These are phyloP conservation scores for Aspergillus affinis DNA, from an alignment of 495 filamentous ascomycete species.

Conservation along the genomic window DNA sequence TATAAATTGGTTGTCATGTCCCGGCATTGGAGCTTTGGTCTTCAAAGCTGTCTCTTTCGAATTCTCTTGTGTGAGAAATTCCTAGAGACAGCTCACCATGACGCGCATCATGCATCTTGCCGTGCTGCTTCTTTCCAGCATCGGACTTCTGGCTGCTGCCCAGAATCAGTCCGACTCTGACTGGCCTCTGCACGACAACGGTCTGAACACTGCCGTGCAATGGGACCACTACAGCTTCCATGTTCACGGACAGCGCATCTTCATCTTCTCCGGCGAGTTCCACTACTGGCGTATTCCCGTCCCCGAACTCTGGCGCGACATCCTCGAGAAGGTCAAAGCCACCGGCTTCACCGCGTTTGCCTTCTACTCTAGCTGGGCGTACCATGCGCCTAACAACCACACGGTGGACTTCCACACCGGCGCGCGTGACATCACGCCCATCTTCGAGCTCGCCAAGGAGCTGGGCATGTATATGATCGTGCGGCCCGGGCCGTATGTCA, in stretches of 20 bases:
- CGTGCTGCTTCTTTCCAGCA: constrained; percentile 18
- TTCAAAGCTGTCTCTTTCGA: not conserved
- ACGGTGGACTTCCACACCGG: constrained; percentile 57
- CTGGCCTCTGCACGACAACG: constrained; percentile 53
- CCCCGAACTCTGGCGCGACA: constrained; percentile 58
- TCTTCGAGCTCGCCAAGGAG: constrained; percentile 57
- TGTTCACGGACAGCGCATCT: constrained; percentile 54
- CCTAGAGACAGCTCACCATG: constrained; percentile 4
- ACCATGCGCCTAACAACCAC: constrained; percentile 51
- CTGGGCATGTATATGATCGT: constrained; percentile 40
- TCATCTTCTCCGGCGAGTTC: constrained; percentile 60
- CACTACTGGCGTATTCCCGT: constrained; percentile 63
- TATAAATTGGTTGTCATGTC: constrained; percentile 3
- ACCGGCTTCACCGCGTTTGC: constrained; percentile 56
- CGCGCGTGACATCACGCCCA: constrained; percentile 50
- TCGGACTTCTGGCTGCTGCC: constrained; percentile 19
- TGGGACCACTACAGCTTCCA: constrained; percentile 62
- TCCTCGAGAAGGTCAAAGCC: constrained; percentile 64
- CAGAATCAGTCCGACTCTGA: constrained; percentile 20
- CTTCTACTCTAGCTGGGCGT: constrained; percentile 59
- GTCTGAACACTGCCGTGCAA: constrained; percentile 50
- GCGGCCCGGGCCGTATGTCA: constrained; percentile 45
- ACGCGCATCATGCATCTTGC: constrained; percentile 13
- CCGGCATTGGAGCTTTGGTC: not conserved
- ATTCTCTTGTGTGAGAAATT: not conserved